These are phyloP conservation scores for Obelidium mucronatum DNA, from an alignment of 192 early-diverging fungal species.

Conservation along the genomic window DNA sequence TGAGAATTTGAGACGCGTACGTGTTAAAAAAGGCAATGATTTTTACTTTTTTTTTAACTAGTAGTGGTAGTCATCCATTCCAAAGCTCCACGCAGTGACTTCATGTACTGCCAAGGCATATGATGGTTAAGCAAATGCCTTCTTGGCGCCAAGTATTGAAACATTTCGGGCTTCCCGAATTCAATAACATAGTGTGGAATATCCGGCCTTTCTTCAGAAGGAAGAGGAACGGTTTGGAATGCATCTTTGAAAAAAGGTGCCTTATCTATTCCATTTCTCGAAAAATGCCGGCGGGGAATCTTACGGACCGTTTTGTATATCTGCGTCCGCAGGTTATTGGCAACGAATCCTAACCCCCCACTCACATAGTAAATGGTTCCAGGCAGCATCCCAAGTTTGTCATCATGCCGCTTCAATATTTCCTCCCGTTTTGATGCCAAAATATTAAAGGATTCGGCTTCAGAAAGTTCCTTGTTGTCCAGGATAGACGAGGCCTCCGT, in stretches of 20 bases:
- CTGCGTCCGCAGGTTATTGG: too few species aligned
- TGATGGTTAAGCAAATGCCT: conserved; percentile 40
- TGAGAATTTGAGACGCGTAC: too few species aligned
- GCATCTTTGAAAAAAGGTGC: conserved; percentile 18
- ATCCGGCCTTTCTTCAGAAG: conserved; percentile 28
- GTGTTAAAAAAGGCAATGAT: too few species aligned
- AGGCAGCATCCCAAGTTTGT: conserved; percentile 32
- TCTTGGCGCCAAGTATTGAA: conserved; percentile 33
- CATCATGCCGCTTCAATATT: conserved; percentile 18
- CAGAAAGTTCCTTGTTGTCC: conserved; percentile 24
- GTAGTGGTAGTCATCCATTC: conserved; percentile 37
- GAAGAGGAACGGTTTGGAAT: conserved; percentile 24
- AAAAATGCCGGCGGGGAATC: conserved; percentile 32
- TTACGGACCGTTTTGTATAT: conserved; percentile 41
- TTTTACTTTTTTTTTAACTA: too few species aligned
- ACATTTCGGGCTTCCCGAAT: conserved; percentile 12
- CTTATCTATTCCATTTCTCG: background rate
- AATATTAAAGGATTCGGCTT: conserved; percentile 24
- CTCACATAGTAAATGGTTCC: conserved; percentile 29
- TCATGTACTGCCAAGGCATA: conserved; percentile 38
- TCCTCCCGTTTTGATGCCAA: conserved; percentile 21
- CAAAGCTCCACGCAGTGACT: conserved; percentile 26
- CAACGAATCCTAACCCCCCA: too few species aligned
- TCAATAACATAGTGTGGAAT: conserved; percentile 41
- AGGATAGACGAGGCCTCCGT: conserved; percentile 19